phyloP scores from a whole-genome alignment of 768 basidiomycete genomes.

The Krasilnikovozyma curviuscula region DNA sequence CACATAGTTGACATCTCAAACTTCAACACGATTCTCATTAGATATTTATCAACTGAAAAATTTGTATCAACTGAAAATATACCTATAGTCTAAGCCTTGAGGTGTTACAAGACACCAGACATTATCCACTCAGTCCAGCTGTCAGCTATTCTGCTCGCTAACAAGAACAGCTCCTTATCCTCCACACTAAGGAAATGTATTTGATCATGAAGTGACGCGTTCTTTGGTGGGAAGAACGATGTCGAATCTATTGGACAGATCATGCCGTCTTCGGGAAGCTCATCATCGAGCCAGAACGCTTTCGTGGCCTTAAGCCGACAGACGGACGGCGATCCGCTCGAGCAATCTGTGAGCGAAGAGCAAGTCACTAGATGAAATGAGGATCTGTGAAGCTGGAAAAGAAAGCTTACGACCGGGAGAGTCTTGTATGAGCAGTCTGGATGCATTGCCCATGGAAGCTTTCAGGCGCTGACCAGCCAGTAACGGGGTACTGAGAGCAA shows the following conservation, averaged over 20 bases:
- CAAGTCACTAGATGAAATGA: no score
- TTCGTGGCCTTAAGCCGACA: background rate
- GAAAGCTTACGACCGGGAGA: background rate
- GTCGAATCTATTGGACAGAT: background rate
- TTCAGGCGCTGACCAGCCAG: background rate
- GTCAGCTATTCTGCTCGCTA: no score
- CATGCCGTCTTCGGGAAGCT: background rate
- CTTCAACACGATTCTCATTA: no score
- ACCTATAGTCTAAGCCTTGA: no score
- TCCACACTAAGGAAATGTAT: background rate
- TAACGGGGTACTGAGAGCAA: constrained; percentile 3
- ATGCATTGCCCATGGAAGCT: constrained; percentile 3
- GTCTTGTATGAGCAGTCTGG: constrained; percentile 2
- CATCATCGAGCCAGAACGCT: background rate
- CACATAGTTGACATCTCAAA: no score
- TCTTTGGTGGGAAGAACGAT: background rate
- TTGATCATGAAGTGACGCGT: background rate
- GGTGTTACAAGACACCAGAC: no score
- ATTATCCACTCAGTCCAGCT: no score
- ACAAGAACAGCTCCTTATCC: background rate
- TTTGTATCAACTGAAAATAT: no score
- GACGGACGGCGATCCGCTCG: background rate
- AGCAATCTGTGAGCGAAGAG: no score
- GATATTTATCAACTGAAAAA: no score
- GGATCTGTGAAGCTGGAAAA: background rate